These are phyloP conservation scores for Colletotrichum sp. DNA, from an alignment of 2,329 filamentous ascomycete genomes.

Conservation along the genomic window DNA sequence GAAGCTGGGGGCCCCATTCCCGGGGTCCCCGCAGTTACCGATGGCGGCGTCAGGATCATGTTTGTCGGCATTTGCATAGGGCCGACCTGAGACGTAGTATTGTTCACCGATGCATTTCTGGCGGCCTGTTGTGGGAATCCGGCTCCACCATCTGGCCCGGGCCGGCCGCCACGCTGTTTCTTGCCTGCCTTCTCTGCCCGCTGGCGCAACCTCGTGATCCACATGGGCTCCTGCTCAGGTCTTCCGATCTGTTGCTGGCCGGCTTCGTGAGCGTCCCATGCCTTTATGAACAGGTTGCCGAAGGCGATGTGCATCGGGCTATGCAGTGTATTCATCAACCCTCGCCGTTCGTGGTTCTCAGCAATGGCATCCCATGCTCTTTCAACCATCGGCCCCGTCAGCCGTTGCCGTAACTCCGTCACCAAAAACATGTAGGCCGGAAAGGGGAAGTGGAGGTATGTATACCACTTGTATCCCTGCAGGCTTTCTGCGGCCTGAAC, in stretches of 20 bases:
- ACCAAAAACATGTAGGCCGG: constrained; percentile 66
- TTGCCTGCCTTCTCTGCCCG: constrained; percentile 39
- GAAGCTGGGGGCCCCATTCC: constrained; percentile 22
- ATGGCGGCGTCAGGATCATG: constrained; percentile 35
- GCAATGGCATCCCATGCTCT: constrained; percentile 62
- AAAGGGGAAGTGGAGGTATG: constrained; percentile 62
- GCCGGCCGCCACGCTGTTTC: constrained; percentile 17
- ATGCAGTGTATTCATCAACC: constrained; percentile 51
- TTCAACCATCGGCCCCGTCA: constrained; percentile 59
- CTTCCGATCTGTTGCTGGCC: constrained; percentile 50
- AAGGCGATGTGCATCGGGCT: constrained; percentile 64
- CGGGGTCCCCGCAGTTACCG: constrained; percentile 24
- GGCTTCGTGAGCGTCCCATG: constrained; percentile 62
- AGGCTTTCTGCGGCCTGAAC: constrained; percentile 56
- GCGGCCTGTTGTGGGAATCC: constrained; percentile 23
- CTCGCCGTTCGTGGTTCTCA: constrained; percentile 57
- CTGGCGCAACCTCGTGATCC: constrained; percentile 53
- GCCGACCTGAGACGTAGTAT: constrained; percentile 22
- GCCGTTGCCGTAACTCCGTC: constrained; percentile 56
- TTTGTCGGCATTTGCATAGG: constrained; percentile 25
- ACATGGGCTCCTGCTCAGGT: constrained; percentile 44
- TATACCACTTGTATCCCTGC: constrained; percentile 62
- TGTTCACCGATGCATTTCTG: constrained; percentile 28
- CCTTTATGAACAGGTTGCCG: constrained; percentile 62
- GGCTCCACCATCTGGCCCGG: background rate